These are phyloP conservation scores for Candida quercuum DNA, from an alignment of 805 yeast species.

Conservation along the genomic window DNA sequence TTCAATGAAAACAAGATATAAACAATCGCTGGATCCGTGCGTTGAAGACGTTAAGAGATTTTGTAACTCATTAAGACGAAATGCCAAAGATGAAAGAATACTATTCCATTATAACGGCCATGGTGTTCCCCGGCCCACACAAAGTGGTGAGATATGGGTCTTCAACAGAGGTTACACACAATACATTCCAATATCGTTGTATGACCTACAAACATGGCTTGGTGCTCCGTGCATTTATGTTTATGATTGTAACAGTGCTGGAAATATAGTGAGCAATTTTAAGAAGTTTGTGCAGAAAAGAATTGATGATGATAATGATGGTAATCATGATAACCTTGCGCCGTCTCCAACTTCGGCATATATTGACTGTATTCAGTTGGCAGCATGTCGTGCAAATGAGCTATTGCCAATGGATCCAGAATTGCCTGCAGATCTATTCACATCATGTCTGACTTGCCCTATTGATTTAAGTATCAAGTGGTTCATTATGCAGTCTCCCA, in stretches of 20 bases:
- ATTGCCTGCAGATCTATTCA: conserved; percentile 91
- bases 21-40: conserved; percentile 88
- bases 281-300: conserved; percentile 86
- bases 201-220: conserved; percentile 93
- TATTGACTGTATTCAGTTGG: conserved; percentile 85
- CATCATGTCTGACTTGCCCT: conserved; percentile 93
- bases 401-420: conserved; percentile 88
- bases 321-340: conserved; percentile 35
- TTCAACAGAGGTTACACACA: conserved; percentile 96
- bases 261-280: conserved; percentile 85
- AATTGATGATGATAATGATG: conserved; percentile 76
- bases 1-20: conserved; percentile 81
- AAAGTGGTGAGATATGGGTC: conserved; percentile 97
- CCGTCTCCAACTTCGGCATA: conserved; percentile 45
- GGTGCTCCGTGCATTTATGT: conserved; percentile 97
- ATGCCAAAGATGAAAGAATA: conserved; percentile 90
- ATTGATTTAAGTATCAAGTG: conserved; percentile 90
- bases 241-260: conserved; percentile 92
- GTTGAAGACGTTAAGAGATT: conserved; percentile 93
- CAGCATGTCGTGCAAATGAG: conserved; percentile 87
- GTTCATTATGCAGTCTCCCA: conserved; percentile 81
- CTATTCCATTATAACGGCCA: conserved; percentile 96
- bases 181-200: conserved; percentile 92
- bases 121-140: conserved; percentile 97
- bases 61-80: conserved; percentile 81